phyloP scores from a whole-genome alignment of 345 rosid genomes.

The Populus deltoides region DNA sequence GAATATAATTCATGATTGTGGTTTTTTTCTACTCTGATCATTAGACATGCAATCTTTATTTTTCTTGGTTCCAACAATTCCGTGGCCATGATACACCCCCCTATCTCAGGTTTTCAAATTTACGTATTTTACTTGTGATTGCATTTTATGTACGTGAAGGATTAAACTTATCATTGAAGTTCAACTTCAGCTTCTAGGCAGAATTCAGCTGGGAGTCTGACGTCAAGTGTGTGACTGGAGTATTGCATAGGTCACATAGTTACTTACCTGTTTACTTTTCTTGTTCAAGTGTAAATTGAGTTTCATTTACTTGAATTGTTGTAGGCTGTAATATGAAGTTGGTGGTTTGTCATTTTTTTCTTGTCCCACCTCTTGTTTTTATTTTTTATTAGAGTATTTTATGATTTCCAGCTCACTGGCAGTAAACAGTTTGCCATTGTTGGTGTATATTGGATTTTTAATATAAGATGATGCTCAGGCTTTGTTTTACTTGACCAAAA shows the following conservation, averaged over 20 bases:
- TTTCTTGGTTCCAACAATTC: slow-evolving; percentile 16
- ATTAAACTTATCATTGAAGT: slow-evolving; percentile 13
- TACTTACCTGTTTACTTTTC: not conserved
- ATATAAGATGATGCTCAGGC: not conserved
- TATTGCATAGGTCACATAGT: not conserved
- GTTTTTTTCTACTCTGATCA: slow-evolving; percentile 22
- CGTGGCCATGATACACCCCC: not conserved
- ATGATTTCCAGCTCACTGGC: not conserved
- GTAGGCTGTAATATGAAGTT: slow-evolving; percentile 4
- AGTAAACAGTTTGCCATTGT: not conserved
- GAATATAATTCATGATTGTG: slow-evolving; percentile 41
- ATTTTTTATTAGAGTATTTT: not conserved
- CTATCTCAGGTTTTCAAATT: not conserved
- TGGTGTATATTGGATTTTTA: not conserved
- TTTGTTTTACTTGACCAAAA: not conserved
- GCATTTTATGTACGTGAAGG: slow-evolving; percentile 8
- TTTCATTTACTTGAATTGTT: not conserved
- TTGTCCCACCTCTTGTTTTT: not conserved
- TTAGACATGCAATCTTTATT: slow-evolving; percentile 14
- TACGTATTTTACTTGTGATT: not conserved
- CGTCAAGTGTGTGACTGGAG: slow-evolving; percentile 17
- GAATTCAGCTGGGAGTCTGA: slow-evolving; percentile 4
- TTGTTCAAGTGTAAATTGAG: not conserved
- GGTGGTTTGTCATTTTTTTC: not conserved
- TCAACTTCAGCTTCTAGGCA: slow-evolving; percentile 17